Evolutionary conservation across 2,329 filamentous ascomycete genomes (phyloP), one percentile per base, ranked within the genome.

Genomic region (Sporothrix inflata): DNA sequence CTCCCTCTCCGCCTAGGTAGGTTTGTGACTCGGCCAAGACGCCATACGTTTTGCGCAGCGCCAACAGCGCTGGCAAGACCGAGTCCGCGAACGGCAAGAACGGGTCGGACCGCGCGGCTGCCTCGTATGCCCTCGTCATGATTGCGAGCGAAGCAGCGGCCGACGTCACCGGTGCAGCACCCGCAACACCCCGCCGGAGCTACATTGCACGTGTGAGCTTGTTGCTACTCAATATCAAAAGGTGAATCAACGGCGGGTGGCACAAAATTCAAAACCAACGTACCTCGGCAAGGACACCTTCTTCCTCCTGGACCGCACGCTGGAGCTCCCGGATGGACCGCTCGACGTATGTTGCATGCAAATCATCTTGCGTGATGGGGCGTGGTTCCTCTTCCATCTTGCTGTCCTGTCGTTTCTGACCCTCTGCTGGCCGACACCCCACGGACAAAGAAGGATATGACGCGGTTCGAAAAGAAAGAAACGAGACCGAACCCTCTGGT

Each of bases 301-400:
- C 85, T 74, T 88, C 85, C 77, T 90, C 85, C 71, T 82, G 82
- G 40, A 90, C 84, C 76, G 84, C 84, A 19, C 81, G 82, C 78
- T 92, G 89, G 1, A 95, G 86, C 78, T 91, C 89, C 74, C 85
- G 86, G 60, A 94, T 78, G 1, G 92, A 93, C 70, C 87, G 86
- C 72, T 93, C 88, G 60, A 95, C 82, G 77, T 86, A 88, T 55
- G 84, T 78, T 69, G 85, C 82, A 74, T 90, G 85, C 71, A 82
- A 75, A 61, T 77, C 76, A 77, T 83, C 81, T 27, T 79, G 76
- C 53, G 79, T 80, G 60, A 80, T 74, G 47, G 74, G 73, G 21
- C 74, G 74, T 71, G 74, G 77, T 63, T 74, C 70, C 11, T 77
- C 75, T 49, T 80, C 79, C 79, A 82, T 71, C 34, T 67, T n/a